Base-by-base conservation (phyloP, 2,329 filamentous ascomycete species). In the Botrytis squamosa region DNA sequence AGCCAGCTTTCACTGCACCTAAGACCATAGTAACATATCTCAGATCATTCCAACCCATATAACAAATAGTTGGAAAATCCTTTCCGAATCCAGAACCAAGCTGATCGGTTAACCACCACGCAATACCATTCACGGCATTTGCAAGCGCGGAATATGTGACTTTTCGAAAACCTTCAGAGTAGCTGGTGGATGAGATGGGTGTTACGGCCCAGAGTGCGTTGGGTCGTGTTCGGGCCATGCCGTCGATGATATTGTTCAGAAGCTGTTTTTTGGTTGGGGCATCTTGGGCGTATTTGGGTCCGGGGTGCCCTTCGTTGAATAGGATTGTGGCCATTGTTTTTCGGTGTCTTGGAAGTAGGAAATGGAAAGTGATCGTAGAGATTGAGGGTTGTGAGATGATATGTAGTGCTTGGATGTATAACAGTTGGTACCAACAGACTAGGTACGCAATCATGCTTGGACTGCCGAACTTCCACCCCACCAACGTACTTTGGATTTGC, bases 101-200 rank as follows among this genome's bases (percentile, higher is more conserved):
- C 33, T 49, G 36, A 20, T 29, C 7, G 3, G 25, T 36, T 2
- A 57, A 38, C 49, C 49, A 68, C 36, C 46, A 68, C 25, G 49
- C 49, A 55, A 68, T 40, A n/a, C 49, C 49, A 52, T 68, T 68
- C 12, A 55, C 49, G 16, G 49, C 25, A 68, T 57, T 68, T 20
- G 46, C 46, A 18, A 68, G 46, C 4, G 49, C 46, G 9, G 29
- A 12, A 10, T 68, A 68, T 2, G 36, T 55, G 18, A 68, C 4
- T 40, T 22, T 57, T 10, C 46, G 46, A 55, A 57, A 68, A 2
- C 46, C 65, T 52, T 52, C 44, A 57, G 52, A 36, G 25, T 55
- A 68, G 10, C 3, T 57, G 16, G 46, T 52, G 6, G 25, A 38
- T 7, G 46, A 57, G 4, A 68, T 2, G 25, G 49, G 65, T 22